These are phyloP conservation scores for Letharia columbiana DNA, from an alignment of 495 filamentous ascomycete genomes.

Conservation along the genomic window DNA sequence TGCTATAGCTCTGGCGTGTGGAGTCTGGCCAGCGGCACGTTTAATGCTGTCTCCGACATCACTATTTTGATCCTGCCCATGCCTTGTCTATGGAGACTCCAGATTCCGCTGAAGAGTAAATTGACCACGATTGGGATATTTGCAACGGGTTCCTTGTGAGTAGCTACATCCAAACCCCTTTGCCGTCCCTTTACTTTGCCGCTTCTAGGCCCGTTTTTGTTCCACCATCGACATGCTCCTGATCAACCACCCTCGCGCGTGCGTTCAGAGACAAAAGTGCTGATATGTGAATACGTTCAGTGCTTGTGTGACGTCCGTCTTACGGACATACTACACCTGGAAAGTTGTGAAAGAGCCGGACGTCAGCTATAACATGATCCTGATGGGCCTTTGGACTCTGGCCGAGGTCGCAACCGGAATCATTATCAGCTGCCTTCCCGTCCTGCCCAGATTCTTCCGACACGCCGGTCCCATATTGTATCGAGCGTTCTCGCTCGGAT, in stretches of 20 bases:
- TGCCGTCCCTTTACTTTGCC: background rate
- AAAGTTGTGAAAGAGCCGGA: conserved; percentile 5
- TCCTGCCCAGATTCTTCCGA: conserved; percentile 20
- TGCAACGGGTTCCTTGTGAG: conserved; percentile 21
- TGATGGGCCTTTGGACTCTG: conserved; percentile 16
- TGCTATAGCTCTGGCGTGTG: conserved; percentile 29
- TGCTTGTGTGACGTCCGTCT: conserved; percentile 19
- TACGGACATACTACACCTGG: conserved; percentile 19
- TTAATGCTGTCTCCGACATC: conserved; percentile 22
- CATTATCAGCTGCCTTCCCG: conserved; percentile 20
- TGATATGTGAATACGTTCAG: background rate
- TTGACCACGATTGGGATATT: conserved; percentile 12
- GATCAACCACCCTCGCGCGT: background rate
- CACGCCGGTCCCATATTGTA: conserved; percentile 7
- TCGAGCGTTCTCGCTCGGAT: background rate
- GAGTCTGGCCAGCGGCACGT: conserved; percentile 19
- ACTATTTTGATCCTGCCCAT: conserved; percentile 22
- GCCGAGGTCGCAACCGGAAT: conserved; percentile 17
- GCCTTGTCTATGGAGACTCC: conserved; percentile 17
- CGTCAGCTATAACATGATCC: conserved; percentile 17
- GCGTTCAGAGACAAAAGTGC: background rate
- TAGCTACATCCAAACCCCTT: background rate
- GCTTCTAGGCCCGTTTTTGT: background rate
- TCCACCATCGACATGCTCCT: no score
- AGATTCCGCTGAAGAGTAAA: conserved; percentile 13